Base-by-base conservation (phyloP, 2,329 filamentous ascomycete genomes). In the Verticillium longisporum region DNA sequence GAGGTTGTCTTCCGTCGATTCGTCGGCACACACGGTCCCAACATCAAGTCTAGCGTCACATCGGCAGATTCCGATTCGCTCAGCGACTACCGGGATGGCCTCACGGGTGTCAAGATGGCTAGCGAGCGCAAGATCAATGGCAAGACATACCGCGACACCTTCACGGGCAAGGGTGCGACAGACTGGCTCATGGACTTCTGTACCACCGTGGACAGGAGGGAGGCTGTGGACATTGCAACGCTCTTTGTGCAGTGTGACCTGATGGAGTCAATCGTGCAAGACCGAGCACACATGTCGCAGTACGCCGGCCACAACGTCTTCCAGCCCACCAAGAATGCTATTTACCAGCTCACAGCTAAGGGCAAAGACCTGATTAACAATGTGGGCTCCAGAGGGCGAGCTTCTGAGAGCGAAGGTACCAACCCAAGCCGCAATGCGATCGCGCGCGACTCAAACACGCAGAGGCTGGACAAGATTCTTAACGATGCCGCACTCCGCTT, bases 171-270 rank as follows among this genome's bases (percentile, higher is more conserved):
- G 76, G 88, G 90, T 13, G 87, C 90, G 1, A 88, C 89, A 13
- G 94, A 98, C 74, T 99, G 95, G 95, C 76, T 99, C 63, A 95
- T 98, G 88, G 94, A 98, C 77, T 98, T 94, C 78, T 96, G 90
- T 68, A 97, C 92, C 1, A 96, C 93, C 37, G 92, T 98, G 37
- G 94, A 98, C 73, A 88, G 90, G 64, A 85, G 91, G 57, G 95
- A 98, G 75, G 90, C 91, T 1, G 82, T 88, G 63, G 90, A 97
- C 72, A 87, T 98, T 66, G 89, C 90, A 18, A 86, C 88, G 36
- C 80, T 93, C 37, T 98, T 98, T 72, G 84, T 97, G 69, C 88
- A 93, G 69, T 89, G 93, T 68, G 90, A 90, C 58, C 80, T 98
- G 63, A 93, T 98, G 66, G 87, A 88, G 69, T 82, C 87, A 56